These are phyloP conservation scores for Isatis tinctoria DNA, from an alignment of 345 rosid genomes.

Conservation along the genomic window DNA sequence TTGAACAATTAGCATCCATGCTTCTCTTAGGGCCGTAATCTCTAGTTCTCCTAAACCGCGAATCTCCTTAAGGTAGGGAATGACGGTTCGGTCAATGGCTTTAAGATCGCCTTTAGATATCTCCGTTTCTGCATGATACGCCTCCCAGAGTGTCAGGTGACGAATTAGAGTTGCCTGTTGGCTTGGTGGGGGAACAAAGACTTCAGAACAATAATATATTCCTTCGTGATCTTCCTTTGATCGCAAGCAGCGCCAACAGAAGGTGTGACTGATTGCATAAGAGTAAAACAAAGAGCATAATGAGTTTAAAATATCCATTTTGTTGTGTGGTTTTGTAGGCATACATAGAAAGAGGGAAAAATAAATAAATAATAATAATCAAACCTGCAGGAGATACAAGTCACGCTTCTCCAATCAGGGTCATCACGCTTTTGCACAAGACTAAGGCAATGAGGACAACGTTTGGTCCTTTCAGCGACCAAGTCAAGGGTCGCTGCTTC, in stretches of 20 bases:
- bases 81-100: neutral
- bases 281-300: neutral
- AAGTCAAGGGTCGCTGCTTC: neutral
- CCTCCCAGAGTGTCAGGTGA: neutral
- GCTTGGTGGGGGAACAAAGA: neutral
- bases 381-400: slow-evolving; percentile 30
- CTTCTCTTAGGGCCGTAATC: neutral
- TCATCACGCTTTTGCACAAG: neutral
- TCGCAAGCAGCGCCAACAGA: slow-evolving; percentile 8
- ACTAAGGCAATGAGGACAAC: slow-evolving; percentile 8
- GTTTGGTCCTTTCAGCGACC: neutral
- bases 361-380: neutral
- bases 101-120: neutral
- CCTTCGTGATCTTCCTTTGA: neutral
- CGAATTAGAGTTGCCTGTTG: neutral
- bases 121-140: neutral
- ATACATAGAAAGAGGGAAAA: neutral
- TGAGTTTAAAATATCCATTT: neutral
- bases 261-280: neutral
- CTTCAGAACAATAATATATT: neutral
- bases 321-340: neutral
- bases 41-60: neutral
- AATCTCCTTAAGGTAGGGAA: too few species aligned
- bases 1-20: neutral
- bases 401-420: neutral